Base-by-base conservation (phyloP, 2,329 filamentous ascomycete species). In the Hypoxylon sp. region DNA sequence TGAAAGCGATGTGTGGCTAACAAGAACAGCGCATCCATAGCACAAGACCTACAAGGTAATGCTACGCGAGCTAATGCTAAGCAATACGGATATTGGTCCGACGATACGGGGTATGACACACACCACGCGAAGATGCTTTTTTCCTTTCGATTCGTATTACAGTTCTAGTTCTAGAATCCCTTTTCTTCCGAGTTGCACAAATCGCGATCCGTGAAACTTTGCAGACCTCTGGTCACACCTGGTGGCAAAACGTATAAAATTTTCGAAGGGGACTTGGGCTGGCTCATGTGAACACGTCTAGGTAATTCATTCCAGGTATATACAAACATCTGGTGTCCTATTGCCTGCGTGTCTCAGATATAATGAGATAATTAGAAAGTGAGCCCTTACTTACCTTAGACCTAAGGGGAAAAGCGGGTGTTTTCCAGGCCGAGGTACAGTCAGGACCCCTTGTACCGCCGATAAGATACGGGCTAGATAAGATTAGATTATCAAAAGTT, bases 401-500 rank as follows among this genome's bases (percentile, higher is more conserved):
- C n/a, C 17, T 41, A 19, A 10, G 20, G 17, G 37, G 17, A 19
- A n/a, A n/a, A 41, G 17, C 17, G 10, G 2, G 8, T 10, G n/a
- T 41, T 41, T 20, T 10, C 37, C 5, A 3, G n/a, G 34, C 34
- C 34, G 34, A 39, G 34, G 24, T 47, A 15, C 24, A 44, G 19
- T 57, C 52, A 13, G 13, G 30, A 4, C 7, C 37, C 37, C 37
- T 20, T 41, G 37, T 10, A 20, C 6, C n/a, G 3, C n/a, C 37
- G 37, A 41, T 41, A 8, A 41, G 37, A 41, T 41, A 1, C 17
- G 11, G 58, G 64, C 62, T 56, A 65, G 67, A 67, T 69, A 65
- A 69, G 64, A 69, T 63, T 67, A 62, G 54, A 57, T 58, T 47
- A 34, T 22, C 43, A 44, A 67, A 52, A 58, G 50, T 62, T 56